Conservation (phyloP, 108 stramenopile genomes). For the Nitzschia palea region DNA sequence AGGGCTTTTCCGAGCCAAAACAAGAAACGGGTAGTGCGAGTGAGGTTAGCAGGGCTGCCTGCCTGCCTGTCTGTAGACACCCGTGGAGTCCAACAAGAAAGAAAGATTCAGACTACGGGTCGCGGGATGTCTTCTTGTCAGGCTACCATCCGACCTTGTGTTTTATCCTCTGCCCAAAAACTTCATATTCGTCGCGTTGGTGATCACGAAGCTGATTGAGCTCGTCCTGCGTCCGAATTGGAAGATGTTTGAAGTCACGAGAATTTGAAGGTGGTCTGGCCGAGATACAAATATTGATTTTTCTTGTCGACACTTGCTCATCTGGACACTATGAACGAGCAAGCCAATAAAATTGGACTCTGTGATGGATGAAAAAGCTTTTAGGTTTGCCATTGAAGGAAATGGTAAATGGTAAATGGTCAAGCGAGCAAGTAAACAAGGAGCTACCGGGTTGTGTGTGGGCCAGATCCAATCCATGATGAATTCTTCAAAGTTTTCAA, state of each 20-base stretch:
- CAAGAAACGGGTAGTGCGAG: too few species aligned
- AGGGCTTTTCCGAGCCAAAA: too few species aligned
- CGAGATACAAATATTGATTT: slow-evolving; percentile 66
- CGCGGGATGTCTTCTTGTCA: too few species aligned
- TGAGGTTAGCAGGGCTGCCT: too few species aligned
- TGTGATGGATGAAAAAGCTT: slow-evolving; percentile 87
- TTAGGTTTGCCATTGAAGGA: slow-evolving; percentile 42
- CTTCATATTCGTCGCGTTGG: slow-evolving; percentile 91
- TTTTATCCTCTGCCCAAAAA: slow-evolving; percentile 91
- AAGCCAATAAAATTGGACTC: slow-evolving; percentile 59
- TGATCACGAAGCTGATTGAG: slow-evolving; percentile 91
- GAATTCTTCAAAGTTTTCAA: too few species aligned
- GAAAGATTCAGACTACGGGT: too few species aligned
- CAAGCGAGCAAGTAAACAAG: too few species aligned
- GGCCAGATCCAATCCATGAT: too few species aligned
- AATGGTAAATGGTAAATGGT: too few species aligned
- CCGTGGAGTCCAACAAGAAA: too few species aligned
- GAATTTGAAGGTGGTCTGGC: slow-evolving; percentile 67
- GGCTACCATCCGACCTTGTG: slow-evolving; percentile 85
- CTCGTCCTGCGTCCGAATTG: slow-evolving; percentile 77
- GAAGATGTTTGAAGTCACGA: slow-evolving; percentile 87
- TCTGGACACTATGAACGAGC: slow-evolving; percentile 68
- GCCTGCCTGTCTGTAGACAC: too few species aligned
- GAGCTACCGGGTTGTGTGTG: too few species aligned
- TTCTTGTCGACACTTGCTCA: slow-evolving; percentile 58